Percentiles rank a stretch among this genome's conserved stretches.
phyloP scores from a whole-genome alignment of 1,284 basidiomycete species.

The Xerocomus minutiporus region DNA sequence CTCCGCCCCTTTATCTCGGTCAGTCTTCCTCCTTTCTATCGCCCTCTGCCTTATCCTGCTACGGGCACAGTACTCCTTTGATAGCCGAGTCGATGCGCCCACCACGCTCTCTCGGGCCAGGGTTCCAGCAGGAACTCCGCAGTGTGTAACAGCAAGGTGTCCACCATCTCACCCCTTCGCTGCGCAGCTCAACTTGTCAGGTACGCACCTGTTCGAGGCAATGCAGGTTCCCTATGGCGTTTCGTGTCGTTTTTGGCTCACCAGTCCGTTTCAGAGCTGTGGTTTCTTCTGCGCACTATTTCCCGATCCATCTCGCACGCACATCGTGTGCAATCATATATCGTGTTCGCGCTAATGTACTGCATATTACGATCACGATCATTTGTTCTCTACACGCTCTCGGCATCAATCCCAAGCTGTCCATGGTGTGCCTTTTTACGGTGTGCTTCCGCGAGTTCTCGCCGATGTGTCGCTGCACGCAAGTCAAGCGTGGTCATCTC shows the following conservation, averaged over 20 bases:
- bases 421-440: conserved; percentile 59
- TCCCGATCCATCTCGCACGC: conserved; percentile 61
- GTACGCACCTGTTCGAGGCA: conserved; percentile 64
- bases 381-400: conserved; percentile 18
- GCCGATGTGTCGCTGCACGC: conserved; percentile 50
- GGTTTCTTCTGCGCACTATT: conserved; percentile 60
- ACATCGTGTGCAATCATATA: conserved; percentile 72
- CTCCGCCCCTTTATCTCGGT: conserved; percentile 31
- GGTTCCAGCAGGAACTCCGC: conserved; percentile 35
- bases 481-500: conserved; percentile 57
- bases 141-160: conserved; percentile 59
- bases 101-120: conserved; percentile 61
- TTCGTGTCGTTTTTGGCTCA: conserved; percentile 14
- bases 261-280: conserved; percentile 39
- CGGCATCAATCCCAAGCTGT: conserved; percentile 51
- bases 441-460: conserved; percentile 51
- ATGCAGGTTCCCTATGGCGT: conserved; percentile 59
- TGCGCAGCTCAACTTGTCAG: conserved; percentile 62
- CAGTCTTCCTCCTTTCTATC: conserved; percentile 13
- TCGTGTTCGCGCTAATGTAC: conserved; percentile 38
- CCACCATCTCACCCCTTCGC: conserved; percentile 12
- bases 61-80: conserved; percentile 52
- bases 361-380: conserved; percentile 28
- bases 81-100: conserved; percentile 54
- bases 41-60: background rate